These are phyloP conservation scores for Hypoxylon intermedium DNA, from an alignment of 495 filamentous ascomycete genomes.

Conservation along the genomic window DNA sequence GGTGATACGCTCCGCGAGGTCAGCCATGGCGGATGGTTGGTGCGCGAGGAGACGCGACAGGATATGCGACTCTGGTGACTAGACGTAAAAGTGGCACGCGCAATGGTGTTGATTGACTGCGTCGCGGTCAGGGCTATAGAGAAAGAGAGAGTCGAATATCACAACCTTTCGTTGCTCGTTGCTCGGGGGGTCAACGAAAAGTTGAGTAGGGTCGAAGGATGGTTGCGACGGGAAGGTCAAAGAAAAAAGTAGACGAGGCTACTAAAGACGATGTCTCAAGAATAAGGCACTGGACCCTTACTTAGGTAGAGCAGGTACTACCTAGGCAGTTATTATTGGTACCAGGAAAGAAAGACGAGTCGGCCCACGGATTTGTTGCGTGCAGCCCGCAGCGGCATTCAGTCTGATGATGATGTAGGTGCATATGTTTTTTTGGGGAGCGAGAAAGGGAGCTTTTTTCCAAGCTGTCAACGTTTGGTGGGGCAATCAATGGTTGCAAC, in stretches of 20 bases:
- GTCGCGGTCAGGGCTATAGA: not conserved
- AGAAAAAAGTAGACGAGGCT: too few relatives aligned
- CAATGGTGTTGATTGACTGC: not conserved
- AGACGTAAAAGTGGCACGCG: not conserved
- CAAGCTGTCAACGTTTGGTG: constrained; percentile 24
- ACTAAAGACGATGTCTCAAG: not conserved
- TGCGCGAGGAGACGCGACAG: not conserved
- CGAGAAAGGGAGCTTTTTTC: constrained; percentile 20
- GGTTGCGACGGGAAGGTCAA: too few relatives aligned
- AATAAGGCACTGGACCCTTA: not conserved
- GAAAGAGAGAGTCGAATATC: not conserved
- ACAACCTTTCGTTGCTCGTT: too few relatives aligned
- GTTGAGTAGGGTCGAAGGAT: too few relatives aligned
- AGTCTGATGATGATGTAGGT: constrained; percentile 6
- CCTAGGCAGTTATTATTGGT: too few relatives aligned
- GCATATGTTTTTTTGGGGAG: not conserved
- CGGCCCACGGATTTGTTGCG: not conserved
- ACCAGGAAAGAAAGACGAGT: too few relatives aligned
- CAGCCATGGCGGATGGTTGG: constrained; percentile 42
- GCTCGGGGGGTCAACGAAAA: too few relatives aligned
- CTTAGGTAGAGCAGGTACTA: too few relatives aligned
- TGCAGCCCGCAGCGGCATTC: constrained; percentile 11
- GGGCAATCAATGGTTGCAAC: too few relatives aligned
- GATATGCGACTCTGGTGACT: too few relatives aligned
- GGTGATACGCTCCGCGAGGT: constrained; percentile 70